A percentile compares a stretch with the other conserved stretches of the same genome.
phyloP scores from a whole-genome alignment of 306 rosid species.

The Coriaria nepalensis region DNA sequence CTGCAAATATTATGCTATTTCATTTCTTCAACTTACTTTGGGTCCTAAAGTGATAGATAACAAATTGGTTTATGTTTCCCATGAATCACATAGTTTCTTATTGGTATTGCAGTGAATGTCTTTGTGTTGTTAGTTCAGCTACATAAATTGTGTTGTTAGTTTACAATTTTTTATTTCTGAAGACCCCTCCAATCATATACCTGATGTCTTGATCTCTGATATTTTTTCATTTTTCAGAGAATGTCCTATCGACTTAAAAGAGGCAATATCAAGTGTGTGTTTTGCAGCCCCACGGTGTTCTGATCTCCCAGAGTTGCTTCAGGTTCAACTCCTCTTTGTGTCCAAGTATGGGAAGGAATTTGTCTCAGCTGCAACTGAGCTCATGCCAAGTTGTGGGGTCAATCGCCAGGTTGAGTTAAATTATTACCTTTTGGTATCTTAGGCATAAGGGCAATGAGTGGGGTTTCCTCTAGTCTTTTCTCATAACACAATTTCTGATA shows the following conservation, averaged over 20 bases:
- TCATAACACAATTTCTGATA: conserved; percentile 12
- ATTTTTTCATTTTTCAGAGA: conserved; percentile 34
- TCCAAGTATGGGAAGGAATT: conserved; percentile 86
- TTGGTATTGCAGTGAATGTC: too few relatives aligned
- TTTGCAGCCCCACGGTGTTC: conserved; percentile 98
- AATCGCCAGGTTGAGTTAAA: conserved; percentile 71
- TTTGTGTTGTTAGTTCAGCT: too few relatives aligned
- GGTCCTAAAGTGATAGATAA: too few relatives aligned
- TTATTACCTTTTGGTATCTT: conserved; percentile 9
- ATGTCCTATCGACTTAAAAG: conserved; percentile 88
- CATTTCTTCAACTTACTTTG: too few relatives aligned
- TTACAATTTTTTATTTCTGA: too few relatives aligned
- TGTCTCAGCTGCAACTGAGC: conserved; percentile 77
- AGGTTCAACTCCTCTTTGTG: conserved; percentile 72
- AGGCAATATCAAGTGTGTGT: conserved; percentile 84
- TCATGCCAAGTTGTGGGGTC: conserved; percentile 82
- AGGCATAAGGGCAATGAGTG: neutral
- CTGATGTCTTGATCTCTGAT: too few relatives aligned
- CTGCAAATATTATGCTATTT: too few relatives aligned
- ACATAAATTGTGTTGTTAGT: too few relatives aligned
- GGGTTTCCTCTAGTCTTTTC: conserved; percentile 3
- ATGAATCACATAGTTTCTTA: too few relatives aligned
- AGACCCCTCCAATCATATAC: too few relatives aligned
- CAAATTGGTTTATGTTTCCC: too few relatives aligned
- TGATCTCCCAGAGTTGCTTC: conserved; percentile 77